Base-by-base conservation (phyloP, 139 green algal species). In the Diplosphaera chodatii region DNA sequence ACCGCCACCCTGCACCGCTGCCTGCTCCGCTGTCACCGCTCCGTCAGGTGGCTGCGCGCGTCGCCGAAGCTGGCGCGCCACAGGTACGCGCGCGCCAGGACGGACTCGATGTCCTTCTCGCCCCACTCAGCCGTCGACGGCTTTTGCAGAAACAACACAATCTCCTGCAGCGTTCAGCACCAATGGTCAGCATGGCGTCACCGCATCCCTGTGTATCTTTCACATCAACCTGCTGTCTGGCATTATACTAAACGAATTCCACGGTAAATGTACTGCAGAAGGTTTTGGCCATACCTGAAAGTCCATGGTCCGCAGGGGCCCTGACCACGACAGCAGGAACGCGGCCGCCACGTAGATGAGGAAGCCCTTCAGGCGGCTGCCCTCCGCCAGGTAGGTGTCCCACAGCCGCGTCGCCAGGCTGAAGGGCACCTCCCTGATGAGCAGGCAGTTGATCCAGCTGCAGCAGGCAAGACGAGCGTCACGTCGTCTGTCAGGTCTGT, bases 381-480 rank as follows among this genome's bases (percentile, higher is more conserved):
- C 86, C 76, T 96, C 86, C 65, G 91, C 82, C 28, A 98, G 77
- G 79, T 96, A 98, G 3, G 94, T 98, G 88, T 98, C 94, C 90
- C 91, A 98, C 55, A 97, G 85, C 20, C 91, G 83, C 2, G 84
- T 64, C 16, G 74, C 87, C 64, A 91, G 73, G n/a, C 55, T 33
- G 73, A 96, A 96, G n/a, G 93, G 91, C 29, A 96, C 69, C 81
- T 97, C 92, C 6, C 93, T 83, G 32, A 96, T 76, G 31, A 97
- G 81, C 71, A 99, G 85, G 84, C 94, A 99, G 79, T 99, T 99
- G n/a, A n/a, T n/a, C n/a, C n/a, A n/a, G n/a, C n/a, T n/a, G n/a
- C n/a, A n/a, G n/a, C n/a, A n/a, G n/a, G n/a, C n/a, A n/a, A n/a
- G n/a, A n/a, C n/a, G n/a, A n/a, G n/a, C n/a, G n/a, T n/a, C n/a